phyloP scores from a whole-genome alignment of 1,284 basidiomycete genomes.

The Heterobasidion irregulare region DNA sequence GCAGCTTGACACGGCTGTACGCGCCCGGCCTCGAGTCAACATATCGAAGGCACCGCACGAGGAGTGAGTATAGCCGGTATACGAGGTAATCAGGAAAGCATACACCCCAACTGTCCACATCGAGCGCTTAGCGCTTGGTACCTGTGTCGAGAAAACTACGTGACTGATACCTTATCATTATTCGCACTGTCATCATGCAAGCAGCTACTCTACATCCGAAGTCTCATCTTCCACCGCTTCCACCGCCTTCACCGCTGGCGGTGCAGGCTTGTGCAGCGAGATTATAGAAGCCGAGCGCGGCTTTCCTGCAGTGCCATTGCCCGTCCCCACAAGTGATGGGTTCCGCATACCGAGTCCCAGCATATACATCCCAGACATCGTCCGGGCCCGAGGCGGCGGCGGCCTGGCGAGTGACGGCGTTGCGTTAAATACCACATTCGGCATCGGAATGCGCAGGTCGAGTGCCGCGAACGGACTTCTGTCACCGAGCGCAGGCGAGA shows the following conservation, averaged over 20 bases:
- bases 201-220: not conserved
- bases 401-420: conserved; percentile 15
- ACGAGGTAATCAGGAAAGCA: no score
- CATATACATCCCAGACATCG: conserved; percentile 54
- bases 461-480: conserved; percentile 39
- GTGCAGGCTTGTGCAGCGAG: not conserved
- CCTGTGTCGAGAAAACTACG: no score
- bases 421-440: conserved; percentile 19
- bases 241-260: not conserved
- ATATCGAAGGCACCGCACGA: no score
- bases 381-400: conserved; percentile 28
- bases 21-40: no score
- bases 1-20: no score
- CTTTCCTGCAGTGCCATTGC: not conserved
- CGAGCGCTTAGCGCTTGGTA: no score
- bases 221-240: not conserved
- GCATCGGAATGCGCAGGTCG: conserved; percentile 58
- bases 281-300: not conserved
- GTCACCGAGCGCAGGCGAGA: not conserved
- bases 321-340: conserved; percentile 14
- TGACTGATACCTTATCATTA: no score
- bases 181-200: no score
- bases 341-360: conserved; percentile 40
- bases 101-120: no score
- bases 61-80: no score